These are phyloP conservation scores for Psilocybe mexicana DNA, from an alignment of 1,284 basidiomycete species.

Conservation along the genomic window DNA sequence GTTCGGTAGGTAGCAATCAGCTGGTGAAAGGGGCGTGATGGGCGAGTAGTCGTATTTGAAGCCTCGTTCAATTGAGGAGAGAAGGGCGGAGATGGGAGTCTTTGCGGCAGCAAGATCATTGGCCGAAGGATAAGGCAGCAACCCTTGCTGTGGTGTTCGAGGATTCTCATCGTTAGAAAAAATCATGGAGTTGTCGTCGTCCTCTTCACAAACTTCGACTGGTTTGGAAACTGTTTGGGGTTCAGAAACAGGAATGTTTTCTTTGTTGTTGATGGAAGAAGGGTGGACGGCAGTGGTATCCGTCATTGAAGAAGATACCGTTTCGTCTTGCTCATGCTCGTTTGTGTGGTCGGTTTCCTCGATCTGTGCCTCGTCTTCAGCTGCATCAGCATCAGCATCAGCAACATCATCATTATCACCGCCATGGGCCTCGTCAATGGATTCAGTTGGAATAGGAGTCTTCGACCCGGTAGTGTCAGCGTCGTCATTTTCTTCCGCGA, in stretches of 20 bases:
- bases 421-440: too few relatives aligned
- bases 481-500: not conserved
- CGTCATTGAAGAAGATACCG: not conserved
- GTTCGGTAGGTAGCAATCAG: slow-evolving; percentile 44
- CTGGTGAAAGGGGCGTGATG: slow-evolving; percentile 57
- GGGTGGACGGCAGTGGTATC: not conserved
- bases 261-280: not conserved
- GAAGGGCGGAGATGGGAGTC: slow-evolving; percentile 69
- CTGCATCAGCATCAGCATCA: not conserved
- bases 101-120: slow-evolving; percentile 27
- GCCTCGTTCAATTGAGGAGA: slow-evolving; percentile 67
- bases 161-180: slow-evolving; percentile 2
- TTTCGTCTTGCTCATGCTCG: slow-evolving; percentile 11
- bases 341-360: not conserved
- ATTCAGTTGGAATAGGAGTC: too few relatives aligned
- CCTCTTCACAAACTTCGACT: not conserved
- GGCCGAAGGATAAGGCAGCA: slow-evolving; percentile 12
- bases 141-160: slow-evolving; percentile 16
- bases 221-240: not conserved
- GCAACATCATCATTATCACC: not conserved
- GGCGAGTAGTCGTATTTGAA: slow-evolving; percentile 59
- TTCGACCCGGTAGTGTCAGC: not conserved
- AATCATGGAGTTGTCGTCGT: slow-evolving; percentile 1
- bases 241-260: slow-evolving; percentile 1
- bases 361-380: not conserved